Base-by-base conservation (phyloP, 148 eudicot genomes). In the Rhododendron molle region DNA sequence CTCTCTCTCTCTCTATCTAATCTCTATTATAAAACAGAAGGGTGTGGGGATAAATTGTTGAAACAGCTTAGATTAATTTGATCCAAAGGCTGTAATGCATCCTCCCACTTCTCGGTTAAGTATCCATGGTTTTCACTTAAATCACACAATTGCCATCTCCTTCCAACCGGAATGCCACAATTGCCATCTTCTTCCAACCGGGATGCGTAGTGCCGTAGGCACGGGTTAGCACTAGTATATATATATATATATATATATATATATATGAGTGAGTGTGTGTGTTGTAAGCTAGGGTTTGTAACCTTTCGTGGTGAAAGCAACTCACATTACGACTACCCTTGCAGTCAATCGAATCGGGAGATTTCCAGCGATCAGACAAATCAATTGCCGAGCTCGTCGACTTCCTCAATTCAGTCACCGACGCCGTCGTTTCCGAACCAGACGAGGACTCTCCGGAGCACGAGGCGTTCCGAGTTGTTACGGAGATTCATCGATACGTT, bases 361-460 rank as follows among this genome's bases (percentile, higher is more conserved):
- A 93, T 88, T 85, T 85, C 32, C 46, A 81, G 47, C 87, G 80
- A 78, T 91, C 92, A 13, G 89, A 88, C 49, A 88, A 89, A 34
- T 86, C 86, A 11, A 84, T 92, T 56, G 69, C 62, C n/a, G 88
- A 89, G 79, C 83, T 93, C 28, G 91, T 84, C 20, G 91, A 91
- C 60, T 88, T 91, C 54, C 91, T 96, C 69, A 77, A 65, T 16
- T 91, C 93, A 14, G 77, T 93, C 71, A 90, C 89, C 7, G 92
- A 89, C 49, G 89, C 86, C 14, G 86, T 88, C 13, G 58, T 84
- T 11, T 81, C 88, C 0, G 89, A 89, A 56, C 86, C 88, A 0
- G 88, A 90, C 6, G 86, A 92, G 32, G 87, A 93, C 30, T 89
- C 67, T 14, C 34, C 81, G 8, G 83, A 81, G 46, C 62, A 69